Evolutionary conservation across 768 basidiomycete species (phyloP).

Genomic region (Zangia roseola): DNA sequence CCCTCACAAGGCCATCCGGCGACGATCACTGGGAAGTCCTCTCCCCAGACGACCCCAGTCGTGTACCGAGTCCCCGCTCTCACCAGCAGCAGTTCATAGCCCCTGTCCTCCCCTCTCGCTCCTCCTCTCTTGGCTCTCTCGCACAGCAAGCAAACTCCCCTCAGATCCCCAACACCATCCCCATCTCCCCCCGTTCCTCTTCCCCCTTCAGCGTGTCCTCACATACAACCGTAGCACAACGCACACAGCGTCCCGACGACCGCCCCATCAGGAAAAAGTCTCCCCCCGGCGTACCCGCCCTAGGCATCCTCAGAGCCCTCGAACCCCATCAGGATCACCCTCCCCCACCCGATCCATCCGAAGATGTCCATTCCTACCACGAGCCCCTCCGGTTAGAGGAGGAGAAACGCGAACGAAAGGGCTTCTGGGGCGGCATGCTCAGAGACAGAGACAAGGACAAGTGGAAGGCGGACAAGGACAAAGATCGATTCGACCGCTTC

Average conservation of each 20-base stretch:
- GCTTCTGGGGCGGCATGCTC: conserved; percentile 50
- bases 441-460: conserved; percentile 36
- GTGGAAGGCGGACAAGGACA: conserved; percentile 31
- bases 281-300: conserved; percentile 35
- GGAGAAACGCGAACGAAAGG: conserved; percentile 52
- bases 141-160: conserved; percentile 43
- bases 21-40: conserved; percentile 52
- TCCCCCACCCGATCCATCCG: conserved; percentile 25
- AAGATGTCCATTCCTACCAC: conserved; percentile 30
- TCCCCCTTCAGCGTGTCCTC: conserved; percentile 45
- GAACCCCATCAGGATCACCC: conserved; percentile 47
- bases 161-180: conserved; percentile 24
- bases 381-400: conserved; percentile 31
- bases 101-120: conserved; percentile 42
- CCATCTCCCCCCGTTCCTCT: conserved; percentile 37
- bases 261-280: conserved; percentile 30
- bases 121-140: conserved; percentile 51
- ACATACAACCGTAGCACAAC: conserved; percentile 18
- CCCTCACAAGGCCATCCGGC: conserved; percentile 28
- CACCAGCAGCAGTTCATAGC: conserved; percentile 27
- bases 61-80: conserved; percentile 20
- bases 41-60: conserved; percentile 24
- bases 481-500: conserved; percentile 30
- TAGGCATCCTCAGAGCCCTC: conserved; percentile 60
- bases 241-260: conserved; percentile 19